Evolutionary conservation across 2,329 filamentous ascomycete species (phyloP).

Genomic region (Fusarium luffae): DNA sequence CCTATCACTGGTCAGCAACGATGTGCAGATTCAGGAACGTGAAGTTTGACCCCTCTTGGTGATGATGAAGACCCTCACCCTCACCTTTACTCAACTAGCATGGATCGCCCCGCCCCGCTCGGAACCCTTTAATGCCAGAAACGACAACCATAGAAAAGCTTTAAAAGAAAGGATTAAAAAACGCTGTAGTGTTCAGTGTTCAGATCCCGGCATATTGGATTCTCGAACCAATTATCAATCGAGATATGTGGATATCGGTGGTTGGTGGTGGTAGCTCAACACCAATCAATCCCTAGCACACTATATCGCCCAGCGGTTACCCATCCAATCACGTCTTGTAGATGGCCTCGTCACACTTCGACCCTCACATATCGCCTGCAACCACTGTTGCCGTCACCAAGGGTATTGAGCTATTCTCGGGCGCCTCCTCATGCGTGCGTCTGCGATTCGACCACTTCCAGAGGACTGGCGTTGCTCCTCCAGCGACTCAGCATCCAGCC

Average conservation of each 20-base stretch:
- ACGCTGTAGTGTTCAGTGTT: constrained; percentile 6
- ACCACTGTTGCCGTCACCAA: constrained; percentile 46
- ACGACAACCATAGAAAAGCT: constrained; percentile 21
- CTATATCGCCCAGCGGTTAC: constrained; percentile 54
- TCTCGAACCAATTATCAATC: constrained; percentile 23
- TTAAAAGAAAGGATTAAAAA: constrained; percentile 3
- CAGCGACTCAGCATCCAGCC: constrained; percentile 58
- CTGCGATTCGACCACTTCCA: constrained; percentile 47
- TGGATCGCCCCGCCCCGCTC: constrained; percentile 37
- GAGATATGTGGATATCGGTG: constrained; percentile 31
- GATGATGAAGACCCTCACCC: background rate
- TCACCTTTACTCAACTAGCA: background rate
- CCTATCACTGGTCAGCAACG: constrained; percentile 11
- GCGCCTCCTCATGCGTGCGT: constrained; percentile 52
- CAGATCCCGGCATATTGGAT: constrained; percentile 20
- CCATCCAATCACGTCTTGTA: constrained; percentile 55
- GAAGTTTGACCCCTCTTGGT: constrained; percentile 20
- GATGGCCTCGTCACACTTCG: constrained; percentile 38
- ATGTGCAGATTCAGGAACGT: constrained; percentile 33
- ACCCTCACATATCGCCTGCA: constrained; percentile 43
- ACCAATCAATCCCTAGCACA: constrained; percentile 40
- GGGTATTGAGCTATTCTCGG: constrained; percentile 52
- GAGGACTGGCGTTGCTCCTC: constrained; percentile 31
- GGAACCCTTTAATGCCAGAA: constrained; percentile 2
- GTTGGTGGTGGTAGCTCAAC: constrained; percentile 26